These are phyloP conservation scores for Picea sitchensis DNA, from an alignment of 75 land plant genomes.

Conservation along the genomic window DNA sequence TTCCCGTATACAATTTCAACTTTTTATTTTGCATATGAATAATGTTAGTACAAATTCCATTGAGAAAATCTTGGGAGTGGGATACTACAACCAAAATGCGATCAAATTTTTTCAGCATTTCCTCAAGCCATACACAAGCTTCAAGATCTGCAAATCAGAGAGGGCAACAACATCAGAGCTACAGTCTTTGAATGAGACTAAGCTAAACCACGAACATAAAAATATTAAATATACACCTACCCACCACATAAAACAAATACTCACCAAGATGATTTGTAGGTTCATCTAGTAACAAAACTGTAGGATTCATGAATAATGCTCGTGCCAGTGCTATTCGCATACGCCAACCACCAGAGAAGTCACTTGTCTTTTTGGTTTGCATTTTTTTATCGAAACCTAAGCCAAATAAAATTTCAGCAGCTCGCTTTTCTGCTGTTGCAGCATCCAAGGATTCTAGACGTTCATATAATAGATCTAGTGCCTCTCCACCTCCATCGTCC, in stretches of 20 bases:
- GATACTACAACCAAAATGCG: conserved; percentile 92
- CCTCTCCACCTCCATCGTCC: conserved; percentile 88
- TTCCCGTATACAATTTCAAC: conserved; percentile 82
- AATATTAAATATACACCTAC: background rate
- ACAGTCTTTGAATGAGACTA: background rate
- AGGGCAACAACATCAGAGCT: background rate
- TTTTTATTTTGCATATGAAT: conserved; percentile 96
- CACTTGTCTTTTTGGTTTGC: conserved; percentile 84
- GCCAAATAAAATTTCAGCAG: conserved; percentile 86
- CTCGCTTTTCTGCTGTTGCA: conserved; percentile 92
- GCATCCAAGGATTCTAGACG: conserved; percentile 77
- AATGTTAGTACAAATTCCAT: conserved; percentile 95
- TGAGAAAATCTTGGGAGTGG: conserved; percentile 95
- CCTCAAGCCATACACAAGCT: conserved; percentile 98
- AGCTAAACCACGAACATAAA: background rate
- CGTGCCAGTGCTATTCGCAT: conserved; percentile 96
- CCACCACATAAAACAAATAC: conserved; percentile 5
- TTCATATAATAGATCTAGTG: conserved; percentile 73
- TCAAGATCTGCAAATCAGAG: conserved; percentile 63
- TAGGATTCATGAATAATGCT: conserved; percentile 89
- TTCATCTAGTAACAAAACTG: conserved; percentile 87
- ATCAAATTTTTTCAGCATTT: conserved; percentile 80
- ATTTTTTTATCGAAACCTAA: conserved; percentile 75
- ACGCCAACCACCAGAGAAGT: conserved; percentile 98
- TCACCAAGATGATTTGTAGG: conserved; percentile 96